phyloP scores from a whole-genome alignment of 768 basidiomycete genomes.

The Tricholoma terreum region DNA sequence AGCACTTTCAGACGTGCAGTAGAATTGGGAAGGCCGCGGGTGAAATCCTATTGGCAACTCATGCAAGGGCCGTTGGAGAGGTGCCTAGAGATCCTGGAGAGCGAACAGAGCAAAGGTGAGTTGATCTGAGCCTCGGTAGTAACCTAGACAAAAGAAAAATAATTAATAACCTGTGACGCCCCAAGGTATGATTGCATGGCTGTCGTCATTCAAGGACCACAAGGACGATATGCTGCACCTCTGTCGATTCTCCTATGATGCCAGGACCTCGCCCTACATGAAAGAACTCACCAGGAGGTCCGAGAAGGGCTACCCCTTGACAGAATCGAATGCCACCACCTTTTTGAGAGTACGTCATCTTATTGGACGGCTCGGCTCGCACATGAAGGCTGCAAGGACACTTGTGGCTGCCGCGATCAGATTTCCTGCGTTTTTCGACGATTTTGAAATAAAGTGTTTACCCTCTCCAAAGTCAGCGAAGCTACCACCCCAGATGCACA shows the following conservation, averaged over 20 bases:
- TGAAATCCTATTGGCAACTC: not conserved
- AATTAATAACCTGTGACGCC: not conserved
- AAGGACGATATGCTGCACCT: not conserved
- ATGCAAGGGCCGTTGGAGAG: not conserved
- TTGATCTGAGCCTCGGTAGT: not conserved
- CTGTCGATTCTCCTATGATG: not conserved
- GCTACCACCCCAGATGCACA: not conserved
- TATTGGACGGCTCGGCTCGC: not conserved
- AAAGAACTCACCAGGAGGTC: not conserved
- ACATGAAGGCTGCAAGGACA: not conserved
- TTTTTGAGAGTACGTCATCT: not conserved
- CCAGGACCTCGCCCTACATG: not conserved
- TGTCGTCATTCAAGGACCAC: not conserved
- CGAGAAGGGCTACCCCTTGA: not conserved
- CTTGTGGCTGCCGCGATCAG: not conserved
- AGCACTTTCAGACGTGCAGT: not conserved
- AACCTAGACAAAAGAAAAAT: not conserved
- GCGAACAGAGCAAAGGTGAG: not conserved
- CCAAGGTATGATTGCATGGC: not conserved
- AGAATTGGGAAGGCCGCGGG: not conserved
- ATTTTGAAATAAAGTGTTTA: not conserved
- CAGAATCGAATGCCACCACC: not conserved
- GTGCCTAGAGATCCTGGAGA: not conserved
- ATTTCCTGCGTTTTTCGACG: not conserved
- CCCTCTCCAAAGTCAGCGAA: not conserved